Evolutionary conservation across 2,329 filamentous ascomycete species (phyloP), one percentile per base, ranked within the genome.

Genomic region (Talaromyces verruculosus): DNA sequence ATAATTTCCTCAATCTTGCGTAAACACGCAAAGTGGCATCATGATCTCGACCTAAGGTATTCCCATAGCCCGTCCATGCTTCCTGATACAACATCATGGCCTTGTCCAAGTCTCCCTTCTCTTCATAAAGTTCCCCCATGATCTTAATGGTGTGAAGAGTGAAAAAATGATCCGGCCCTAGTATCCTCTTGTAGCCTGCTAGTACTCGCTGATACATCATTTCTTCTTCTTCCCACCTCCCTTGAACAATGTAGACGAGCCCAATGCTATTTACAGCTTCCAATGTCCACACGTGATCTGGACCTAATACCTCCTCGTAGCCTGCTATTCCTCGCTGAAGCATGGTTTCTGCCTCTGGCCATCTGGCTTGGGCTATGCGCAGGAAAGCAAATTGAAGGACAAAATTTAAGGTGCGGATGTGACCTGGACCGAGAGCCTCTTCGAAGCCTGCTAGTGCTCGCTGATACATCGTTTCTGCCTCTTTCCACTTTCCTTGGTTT

Each of bases 221-320:
- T 7, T 45, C 41, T 45, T n/a, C 41, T 17, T 45, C 41, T 19
- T 45, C 4, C 5, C 4, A 10, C n/a, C 10, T 45, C 5, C 6
- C n/a, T 17, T 45, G 41, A 7, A 7, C 1, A 8, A 1, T 1
- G n/a, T 22, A 45, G n/a, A 11, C 1, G 7, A 3, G 2, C 7
- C 41, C 41, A 45, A 45, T 1, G 2, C 3, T 11, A 4, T 22
- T 45, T 7, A 22, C n/a, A 8, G 8, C 6, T 5, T 8, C n/a
- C n/a, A 45, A 17, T 7, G 17, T n/a, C 6, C 22, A 45, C 2
- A 28, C 57, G 53, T 70, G 62, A 55, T 71, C 39, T 13, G 60
- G 62, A 47, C 65, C 63, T 15, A 65, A 28, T 51, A 7, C 19
- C 57, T 51, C 39, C 17, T 61, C 39, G 15, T 10, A n/a, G n/a